A percentile compares a stretch with the other conserved stretches of the same genome.
Conservation (phyloP, 2,329 filamentous ascomycete genomes). For the Boeremia lycopersici region DNA sequence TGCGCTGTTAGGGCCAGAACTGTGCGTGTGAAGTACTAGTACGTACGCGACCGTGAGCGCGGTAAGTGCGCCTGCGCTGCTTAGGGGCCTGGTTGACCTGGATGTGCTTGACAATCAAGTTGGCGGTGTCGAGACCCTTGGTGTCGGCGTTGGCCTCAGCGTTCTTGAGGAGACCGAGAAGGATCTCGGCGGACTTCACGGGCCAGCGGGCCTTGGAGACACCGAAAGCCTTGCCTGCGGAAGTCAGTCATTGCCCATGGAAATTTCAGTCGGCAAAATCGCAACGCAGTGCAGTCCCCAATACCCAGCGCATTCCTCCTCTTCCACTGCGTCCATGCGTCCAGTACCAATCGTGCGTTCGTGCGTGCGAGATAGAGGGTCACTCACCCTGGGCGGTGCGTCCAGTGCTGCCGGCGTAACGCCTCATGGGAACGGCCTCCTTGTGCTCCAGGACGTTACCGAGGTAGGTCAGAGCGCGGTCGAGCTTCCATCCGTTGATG, state of each 20-base stretch:
- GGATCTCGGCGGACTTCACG: conserved; percentile 98
- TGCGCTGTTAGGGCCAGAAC: conserved; percentile 18
- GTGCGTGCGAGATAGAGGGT: conserved; percentile 6
- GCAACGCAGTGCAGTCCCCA: not conserved
- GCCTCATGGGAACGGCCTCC: conserved; percentile 97
- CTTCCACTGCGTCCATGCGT: not conserved
- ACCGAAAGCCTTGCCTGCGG: conserved; percentile 95
- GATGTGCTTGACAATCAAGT: conserved; percentile 99
- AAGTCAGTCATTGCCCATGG: conserved; percentile 27
- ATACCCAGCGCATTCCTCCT: conserved; percentile 1
- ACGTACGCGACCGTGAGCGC: conserved; percentile 99
- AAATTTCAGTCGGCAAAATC: not conserved
- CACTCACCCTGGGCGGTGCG: conserved; percentile 96
- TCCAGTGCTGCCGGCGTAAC: conserved; percentile 94
- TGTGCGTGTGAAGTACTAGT: conserved; percentile 1
- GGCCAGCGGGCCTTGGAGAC: conserved; percentile 98
- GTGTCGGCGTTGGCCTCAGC: conserved; percentile 54
- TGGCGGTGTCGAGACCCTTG: conserved; percentile 75
- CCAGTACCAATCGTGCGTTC: not conserved
- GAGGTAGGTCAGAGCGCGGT: conserved; percentile 94
- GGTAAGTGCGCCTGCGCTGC: conserved; percentile 99
- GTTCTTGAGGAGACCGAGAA: conserved; percentile 81
- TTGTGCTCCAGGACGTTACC: conserved; percentile 97
- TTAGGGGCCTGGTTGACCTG: conserved; percentile 99
- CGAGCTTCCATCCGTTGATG: conserved; percentile 98